phyloP scores from a whole-genome alignment of 2,329 filamentous ascomycete species.

The Thermothelomyces thermophilus region DNA sequence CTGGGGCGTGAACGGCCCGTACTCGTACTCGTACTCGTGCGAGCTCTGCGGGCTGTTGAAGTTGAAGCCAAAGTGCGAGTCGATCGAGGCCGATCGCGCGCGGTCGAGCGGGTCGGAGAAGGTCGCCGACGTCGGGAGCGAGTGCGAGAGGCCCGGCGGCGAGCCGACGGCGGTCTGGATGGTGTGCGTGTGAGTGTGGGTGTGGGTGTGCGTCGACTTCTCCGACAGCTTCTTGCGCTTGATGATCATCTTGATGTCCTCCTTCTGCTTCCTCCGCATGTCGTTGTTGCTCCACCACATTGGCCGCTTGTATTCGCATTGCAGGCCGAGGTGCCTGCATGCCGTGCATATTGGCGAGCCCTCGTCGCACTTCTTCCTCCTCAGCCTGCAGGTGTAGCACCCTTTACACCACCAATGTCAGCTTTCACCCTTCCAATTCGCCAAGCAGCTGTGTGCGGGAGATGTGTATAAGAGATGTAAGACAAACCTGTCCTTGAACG shows the following conservation, averaged over 20 bases:
- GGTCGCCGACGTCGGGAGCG: constrained; percentile 71
- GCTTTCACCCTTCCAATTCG: constrained; percentile 25
- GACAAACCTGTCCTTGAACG: constrained; percentile 86
- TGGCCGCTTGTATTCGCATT: constrained; percentile 93
- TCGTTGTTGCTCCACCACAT: constrained; percentile 97
- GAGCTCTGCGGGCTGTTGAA: constrained; percentile 56
- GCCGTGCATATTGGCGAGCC: constrained; percentile 56
- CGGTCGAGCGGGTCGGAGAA: constrained; percentile 68
- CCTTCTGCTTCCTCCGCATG: constrained; percentile 78
- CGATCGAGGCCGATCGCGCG: constrained; percentile 69
- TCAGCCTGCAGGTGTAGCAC: constrained; percentile 62
- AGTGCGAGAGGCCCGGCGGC: constrained; percentile 73
- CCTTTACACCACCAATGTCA: constrained; percentile 39
- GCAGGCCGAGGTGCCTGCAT: constrained; percentile 68
- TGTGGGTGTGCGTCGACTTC: constrained; percentile 59
- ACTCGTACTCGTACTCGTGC: constrained; percentile 50
- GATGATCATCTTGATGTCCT: constrained; percentile 94
- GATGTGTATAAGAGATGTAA: constrained; percentile 25
- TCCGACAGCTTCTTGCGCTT: constrained; percentile 93
- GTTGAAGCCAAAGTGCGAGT: constrained; percentile 74
- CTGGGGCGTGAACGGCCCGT: constrained; percentile 55
- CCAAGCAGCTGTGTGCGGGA: constrained; percentile 19
- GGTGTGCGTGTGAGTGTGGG: constrained; percentile 37
- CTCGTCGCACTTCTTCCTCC: constrained; percentile 65
- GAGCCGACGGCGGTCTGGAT: constrained; percentile 55